Conservation (phyloP, 495 filamentous ascomycete genomes). For the Penicillium pulvis region DNA sequence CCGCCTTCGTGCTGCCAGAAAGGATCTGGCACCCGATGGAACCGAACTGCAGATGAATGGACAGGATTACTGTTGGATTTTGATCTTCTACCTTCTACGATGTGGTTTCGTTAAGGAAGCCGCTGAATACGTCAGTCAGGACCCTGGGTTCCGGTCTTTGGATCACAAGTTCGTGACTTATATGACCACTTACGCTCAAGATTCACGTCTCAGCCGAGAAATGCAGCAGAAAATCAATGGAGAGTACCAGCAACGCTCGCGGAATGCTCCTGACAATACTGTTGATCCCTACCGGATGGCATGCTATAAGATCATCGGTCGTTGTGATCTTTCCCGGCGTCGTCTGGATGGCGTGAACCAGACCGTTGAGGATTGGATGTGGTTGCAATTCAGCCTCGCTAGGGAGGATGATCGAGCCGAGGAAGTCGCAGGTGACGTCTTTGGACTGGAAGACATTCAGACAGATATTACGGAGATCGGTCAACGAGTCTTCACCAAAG, state of each 20-base stretch:
- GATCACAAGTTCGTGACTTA: slow-evolving; percentile 91
- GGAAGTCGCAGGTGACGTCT: slow-evolving; percentile 84
- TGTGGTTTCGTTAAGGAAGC: slow-evolving; percentile 83
- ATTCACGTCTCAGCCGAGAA: slow-evolving; percentile 68
- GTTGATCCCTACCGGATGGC: slow-evolving; percentile 95
- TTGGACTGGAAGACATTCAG: slow-evolving; percentile 84
- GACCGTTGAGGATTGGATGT: slow-evolving; percentile 92
- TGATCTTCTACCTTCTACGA: slow-evolving; percentile 90
- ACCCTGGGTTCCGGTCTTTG: slow-evolving; percentile 81
- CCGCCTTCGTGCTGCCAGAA: slow-evolving; percentile 69
- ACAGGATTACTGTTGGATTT: slow-evolving; percentile 86
- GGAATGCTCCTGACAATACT: slow-evolving; percentile 81
- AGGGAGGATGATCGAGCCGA: slow-evolving; percentile 81
- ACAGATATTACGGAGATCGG: slow-evolving; percentile 85
- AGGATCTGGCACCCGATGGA: slow-evolving; percentile 77
- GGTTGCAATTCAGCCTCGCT: slow-evolving; percentile 92
- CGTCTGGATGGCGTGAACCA: slow-evolving; percentile 78
- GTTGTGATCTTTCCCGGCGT: slow-evolving; percentile 82
- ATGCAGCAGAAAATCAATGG: slow-evolving; percentile 83
- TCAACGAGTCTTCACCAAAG: slow-evolving; percentile 79
- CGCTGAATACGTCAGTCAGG: slow-evolving; percentile 77
- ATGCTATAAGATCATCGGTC: slow-evolving; percentile 96
- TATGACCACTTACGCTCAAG: slow-evolving; percentile 75
- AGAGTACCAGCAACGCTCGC: slow-evolving; percentile 81
- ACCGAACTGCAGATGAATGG: slow-evolving; percentile 70